Conservation (phyloP, 805 yeast genomes). For the Candida railenensis region DNA sequence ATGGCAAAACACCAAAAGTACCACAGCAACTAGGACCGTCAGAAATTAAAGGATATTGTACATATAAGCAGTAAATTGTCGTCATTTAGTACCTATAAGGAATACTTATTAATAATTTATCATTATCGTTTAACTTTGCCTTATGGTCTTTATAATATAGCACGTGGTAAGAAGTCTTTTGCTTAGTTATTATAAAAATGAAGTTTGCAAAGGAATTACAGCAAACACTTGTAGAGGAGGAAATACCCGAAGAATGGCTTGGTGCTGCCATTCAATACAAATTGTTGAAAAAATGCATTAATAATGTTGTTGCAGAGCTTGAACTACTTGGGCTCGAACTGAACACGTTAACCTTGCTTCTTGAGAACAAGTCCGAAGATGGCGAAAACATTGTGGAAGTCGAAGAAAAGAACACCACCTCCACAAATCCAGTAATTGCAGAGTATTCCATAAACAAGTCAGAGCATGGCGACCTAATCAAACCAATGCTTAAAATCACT, state of each 20-base stretch:
- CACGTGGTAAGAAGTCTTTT: not conserved
- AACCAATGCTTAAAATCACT: conserved; percentile 39
- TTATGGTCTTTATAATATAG: not conserved
- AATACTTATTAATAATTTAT: too few species aligned
- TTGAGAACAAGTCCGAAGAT: conserved; percentile 23
- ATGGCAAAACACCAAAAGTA: too few species aligned
- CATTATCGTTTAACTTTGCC: too few species aligned
- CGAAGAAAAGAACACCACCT: conserved; percentile 28
- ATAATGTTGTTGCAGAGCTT: conserved; percentile 63
- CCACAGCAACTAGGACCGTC: too few species aligned
- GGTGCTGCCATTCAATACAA: conserved; percentile 71
- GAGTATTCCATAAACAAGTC: conserved; percentile 39
- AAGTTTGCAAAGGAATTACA: conserved; percentile 75
- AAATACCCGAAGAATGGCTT: conserved; percentile 67
- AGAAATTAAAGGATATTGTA: too few species aligned
- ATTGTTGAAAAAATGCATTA: conserved; percentile 64
- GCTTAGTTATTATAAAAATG: conserved; percentile 36
- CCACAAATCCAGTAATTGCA: conserved; percentile 41
- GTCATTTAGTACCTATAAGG: too few species aligned
- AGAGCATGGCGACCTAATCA: conserved; percentile 17
- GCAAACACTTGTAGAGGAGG: conserved; percentile 57
- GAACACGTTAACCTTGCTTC: conserved; percentile 37
- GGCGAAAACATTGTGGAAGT: conserved; percentile 28
- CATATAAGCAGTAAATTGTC: too few species aligned
- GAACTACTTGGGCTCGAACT: conserved; percentile 55